Base-by-base conservation (phyloP, 2,329 filamentous ascomycete genomes). In the Cercospora sp. region DNA sequence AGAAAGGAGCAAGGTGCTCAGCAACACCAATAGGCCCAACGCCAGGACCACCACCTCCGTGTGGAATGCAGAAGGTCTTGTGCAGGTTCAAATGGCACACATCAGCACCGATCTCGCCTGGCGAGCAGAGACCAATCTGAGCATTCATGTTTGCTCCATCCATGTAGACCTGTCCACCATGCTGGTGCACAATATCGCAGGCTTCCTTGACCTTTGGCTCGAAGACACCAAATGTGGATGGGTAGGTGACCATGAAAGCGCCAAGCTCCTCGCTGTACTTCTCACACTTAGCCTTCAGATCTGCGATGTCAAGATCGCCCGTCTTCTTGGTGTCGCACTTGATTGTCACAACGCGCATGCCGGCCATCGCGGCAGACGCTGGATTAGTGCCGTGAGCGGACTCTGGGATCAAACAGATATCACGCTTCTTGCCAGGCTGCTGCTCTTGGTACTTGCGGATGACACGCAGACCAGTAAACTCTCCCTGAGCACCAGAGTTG, bases 81-180 rank as follows among this genome's bases (percentile, higher is more conserved):
- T 98, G 94, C 51, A 98, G 86, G 81, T 98, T 98, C 68, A 98
- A 85, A 83, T 97, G 94, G 86, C 94, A 98, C 45, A 97, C 94
- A 78, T 98, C 94, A 31, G 94, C 94, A 20, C 94, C 94, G 73
- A 98, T 97, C 79, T 96, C 93, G 45, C 94, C 94, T 1, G 94
- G 94, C 0, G 93, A 97, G 83, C 93, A 97, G 10, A 98, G 87
- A 12, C 94, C 94, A 71, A 98, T 97, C 81, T 98, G 94, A 18
- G 94, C 94, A 78, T 97, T 98, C 93, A 97, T 95, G 83, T 98
- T 98, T 72, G 94, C 94, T 59, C 94, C 94, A 78, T 98, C 94
- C 94, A 98, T 97, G 84, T 97, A 98, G 16, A 98, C 94, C 78
- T 96, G 92, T 9, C 94, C 94, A 63, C 94, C 94, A 77, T 96